Base-by-base conservation (phyloP, 805 yeast genomes). In the Zygoascus tannicola region DNA sequence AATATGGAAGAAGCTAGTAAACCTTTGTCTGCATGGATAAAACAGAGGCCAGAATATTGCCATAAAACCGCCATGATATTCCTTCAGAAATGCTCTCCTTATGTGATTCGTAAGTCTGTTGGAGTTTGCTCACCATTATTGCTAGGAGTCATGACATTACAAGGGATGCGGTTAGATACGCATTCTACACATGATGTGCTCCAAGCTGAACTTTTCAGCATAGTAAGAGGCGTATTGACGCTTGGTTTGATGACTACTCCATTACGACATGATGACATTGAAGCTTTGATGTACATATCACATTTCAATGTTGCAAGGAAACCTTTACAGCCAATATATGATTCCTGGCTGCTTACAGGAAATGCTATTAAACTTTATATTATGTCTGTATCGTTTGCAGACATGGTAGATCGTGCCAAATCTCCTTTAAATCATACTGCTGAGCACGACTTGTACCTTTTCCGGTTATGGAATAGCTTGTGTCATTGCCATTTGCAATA, bases 41-140 rank as follows among this genome's bases (percentile, higher is more conserved):
- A 64, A 26, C 57, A 65, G 10, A 65, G 75, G 49, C 68, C 66
- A 46, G 49, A 52, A 7, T 55, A 75, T 4, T 73, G 77, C 50
- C 57, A 73, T 5, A 59, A 62, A 36, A 54, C 76, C 23, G 70
- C 75, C 0, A 64, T 67, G 44, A 69, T 70, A 22, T 77, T 76
- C 48, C 55, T 76, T 32, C 69, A 66, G 15, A 70, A 69, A 35
- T 75, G 81, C 2, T 79, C 74, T 52, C 74, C 71, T 53, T 77
- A 80, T 78, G 74, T 77, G 60, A 8, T 76, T 72, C 53, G 80
- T 78, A 46, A 78, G 73, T 1, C 74, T 70, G 58, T 74, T 71
- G 2, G 60, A 74, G 41, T 35, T 4, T 34, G 40, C 33, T 36
- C 50, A 3, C 45, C 47, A 10, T 38, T 49, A 5, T 38, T 49